Base-by-base conservation (phyloP, 2,329 filamentous ascomycete genomes). In the Ciborinia camelliae region DNA sequence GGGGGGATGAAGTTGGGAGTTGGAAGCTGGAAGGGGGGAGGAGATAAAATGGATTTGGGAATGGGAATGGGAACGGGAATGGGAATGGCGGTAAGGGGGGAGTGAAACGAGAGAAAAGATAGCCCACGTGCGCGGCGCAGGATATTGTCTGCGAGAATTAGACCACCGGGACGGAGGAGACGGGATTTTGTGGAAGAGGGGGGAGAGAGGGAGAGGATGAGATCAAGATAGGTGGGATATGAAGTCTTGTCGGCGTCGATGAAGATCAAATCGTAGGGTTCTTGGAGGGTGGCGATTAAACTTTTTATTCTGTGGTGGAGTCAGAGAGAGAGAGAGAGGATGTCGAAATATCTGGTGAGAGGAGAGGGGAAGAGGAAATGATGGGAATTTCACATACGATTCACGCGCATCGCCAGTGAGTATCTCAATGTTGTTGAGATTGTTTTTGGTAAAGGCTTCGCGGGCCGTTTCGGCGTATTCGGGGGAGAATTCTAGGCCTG, bases 71-170 rank as follows among this genome's bases (percentile, higher is more conserved):
- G n/a, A 18, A n/a, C 5, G 30, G 37, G 18, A 6, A 43, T 43
- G 4, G 3, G 23, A 12, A 45, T 45, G 43, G 10, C 8, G n/a
- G 18, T 12, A 18, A n/a, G 4, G 30, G 37, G 18, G 5, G 20
- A 20, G 4, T n/a, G 28, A 51, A 9, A 20, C 9, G 8, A 18
- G 20, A 20, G 28, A 18, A 15, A 35, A 52, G 41, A 10, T 15
- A 14, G 23, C 52, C 39, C 35, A 54, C 52, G 74, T 8, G 79
- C 82, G 8, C 76, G 74, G 3, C 80, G 79, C 32, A 86, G 76
- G 50, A 82, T 78, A 64, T 86, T 86, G 71, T 86, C 84, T 0
- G 81, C 82, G 18, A 85, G 74, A 66, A 86, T 81, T 64, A 85
- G 74, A 0, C 81, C 82, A 9, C 80, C 81, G 10, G 77, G 72